Evolutionary conservation across 2,329 filamentous ascomycete species (phyloP).

Genomic region (Pyrenochaeta sp.): DNA sequence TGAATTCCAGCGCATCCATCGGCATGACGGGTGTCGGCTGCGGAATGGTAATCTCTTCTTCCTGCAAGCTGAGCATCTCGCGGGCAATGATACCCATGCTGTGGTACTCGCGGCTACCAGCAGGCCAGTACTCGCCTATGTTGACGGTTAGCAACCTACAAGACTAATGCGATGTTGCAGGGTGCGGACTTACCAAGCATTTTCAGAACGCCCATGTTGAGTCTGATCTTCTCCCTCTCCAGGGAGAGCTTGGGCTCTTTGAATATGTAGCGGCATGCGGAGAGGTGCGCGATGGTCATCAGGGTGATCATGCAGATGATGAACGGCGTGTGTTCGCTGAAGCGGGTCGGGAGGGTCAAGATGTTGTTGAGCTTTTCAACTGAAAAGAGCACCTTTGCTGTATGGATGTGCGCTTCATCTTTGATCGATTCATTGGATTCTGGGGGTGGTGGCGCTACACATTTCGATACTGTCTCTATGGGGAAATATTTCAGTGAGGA

Average conservation of each 20-base stretch:
- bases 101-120: conserved; percentile 21
- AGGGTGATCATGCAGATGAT: conserved; percentile 38
- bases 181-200: conserved; percentile 17
- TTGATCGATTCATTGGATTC: conserved; percentile 15
- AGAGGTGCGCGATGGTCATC: conserved; percentile 35
- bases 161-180: no score
- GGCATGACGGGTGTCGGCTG: conserved; percentile 6
- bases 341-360: conserved; percentile 29
- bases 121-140: conserved; percentile 28
- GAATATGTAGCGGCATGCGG: conserved; percentile 31
- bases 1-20: conserved; percentile 20
- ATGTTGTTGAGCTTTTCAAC: conserved; percentile 25
- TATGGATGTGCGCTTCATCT: conserved; percentile 28
- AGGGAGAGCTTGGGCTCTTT: conserved; percentile 22
- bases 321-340: conserved; percentile 32
- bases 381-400: conserved; percentile 29
- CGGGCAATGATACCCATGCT: conserved; percentile 26
- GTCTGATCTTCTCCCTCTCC: conserved; percentile 31
- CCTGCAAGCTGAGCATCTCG: conserved; percentile 20
- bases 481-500: conserved; percentile 21
- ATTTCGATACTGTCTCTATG: conserved; percentile 29
- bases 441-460: conserved; percentile 30
- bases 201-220: conserved; percentile 36
- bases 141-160: no score
- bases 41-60: conserved; percentile 23